phyloP scores from a whole-genome alignment of 2,329 filamentous ascomycete genomes.

The Aureobasidium melanogenum region DNA sequence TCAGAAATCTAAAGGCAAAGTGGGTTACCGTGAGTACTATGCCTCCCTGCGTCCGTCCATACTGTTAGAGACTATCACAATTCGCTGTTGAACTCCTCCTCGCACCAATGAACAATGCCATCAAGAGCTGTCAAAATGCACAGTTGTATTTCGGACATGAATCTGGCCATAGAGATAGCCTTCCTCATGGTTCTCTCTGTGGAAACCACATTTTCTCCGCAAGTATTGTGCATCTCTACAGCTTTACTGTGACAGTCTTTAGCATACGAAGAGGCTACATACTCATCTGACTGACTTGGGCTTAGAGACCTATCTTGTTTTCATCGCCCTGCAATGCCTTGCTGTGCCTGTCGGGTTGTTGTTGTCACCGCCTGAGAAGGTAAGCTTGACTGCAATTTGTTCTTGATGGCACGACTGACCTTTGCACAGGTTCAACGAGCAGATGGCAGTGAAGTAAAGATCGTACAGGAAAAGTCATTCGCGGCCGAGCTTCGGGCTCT shows the following conservation, averaged over 20 bases:
- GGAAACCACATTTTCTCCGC: no score
- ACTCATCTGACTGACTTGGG: background rate
- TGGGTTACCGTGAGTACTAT: conserved; percentile 19
- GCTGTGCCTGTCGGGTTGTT: conserved; percentile 31
- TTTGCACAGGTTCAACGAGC: conserved; percentile 28
- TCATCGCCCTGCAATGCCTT: conserved; percentile 33
- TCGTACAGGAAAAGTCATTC: conserved; percentile 31
- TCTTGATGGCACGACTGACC: background rate
- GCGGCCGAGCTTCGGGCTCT: conserved; percentile 32
- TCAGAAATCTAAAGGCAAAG: conserved; percentile 26
- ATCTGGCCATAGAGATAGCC: no score
- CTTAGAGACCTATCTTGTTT: conserved; percentile 34
- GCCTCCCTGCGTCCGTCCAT: background rate
- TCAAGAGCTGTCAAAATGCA: no score
- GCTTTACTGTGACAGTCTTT: no score
- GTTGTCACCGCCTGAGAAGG: conserved; percentile 31
- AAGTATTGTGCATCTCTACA: no score
- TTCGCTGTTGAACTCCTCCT: no score
- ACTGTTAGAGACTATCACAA: no score
- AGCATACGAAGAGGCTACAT: background rate
- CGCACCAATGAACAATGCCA: no score
- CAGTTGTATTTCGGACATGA: no score
- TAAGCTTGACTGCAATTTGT: background rate
- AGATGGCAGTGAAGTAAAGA: conserved; percentile 33
- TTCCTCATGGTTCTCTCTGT: no score